These are phyloP conservation scores for Penicillium atrosanguineum DNA, from an alignment of 495 filamentous ascomycete species.

Conservation along the genomic window DNA sequence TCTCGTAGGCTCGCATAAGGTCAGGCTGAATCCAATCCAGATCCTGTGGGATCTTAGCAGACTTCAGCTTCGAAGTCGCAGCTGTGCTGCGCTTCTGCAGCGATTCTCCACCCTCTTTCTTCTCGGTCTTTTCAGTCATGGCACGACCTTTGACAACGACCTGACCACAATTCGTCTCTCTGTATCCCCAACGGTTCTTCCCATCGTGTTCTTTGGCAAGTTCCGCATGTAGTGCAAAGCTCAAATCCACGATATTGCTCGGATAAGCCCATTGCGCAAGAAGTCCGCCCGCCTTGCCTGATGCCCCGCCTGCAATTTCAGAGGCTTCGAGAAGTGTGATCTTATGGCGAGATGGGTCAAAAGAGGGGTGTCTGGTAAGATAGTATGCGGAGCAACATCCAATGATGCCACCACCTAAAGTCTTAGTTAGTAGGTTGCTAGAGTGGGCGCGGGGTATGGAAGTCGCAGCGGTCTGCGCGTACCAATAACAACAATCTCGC, in stretches of 20 bases:
- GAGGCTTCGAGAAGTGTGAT: constrained; percentile 89
- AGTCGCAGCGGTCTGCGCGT: constrained; percentile 24
- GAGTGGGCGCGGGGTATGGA: constrained; percentile 24
- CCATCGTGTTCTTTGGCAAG: constrained; percentile 85
- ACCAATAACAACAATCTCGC: constrained; percentile 72
- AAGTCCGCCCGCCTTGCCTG: constrained; percentile 92
- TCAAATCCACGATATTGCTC: constrained; percentile 77
- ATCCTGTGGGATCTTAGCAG: constrained; percentile 68
- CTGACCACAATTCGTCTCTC: constrained; percentile 73
- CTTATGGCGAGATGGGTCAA: constrained; percentile 68
- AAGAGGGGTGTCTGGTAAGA: constrained; percentile 83
- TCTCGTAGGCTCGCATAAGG: constrained; percentile 65
- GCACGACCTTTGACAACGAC: constrained; percentile 57
- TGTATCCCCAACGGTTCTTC: constrained; percentile 82
- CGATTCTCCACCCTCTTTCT: constrained; percentile 39
- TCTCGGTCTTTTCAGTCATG: constrained; percentile 36
- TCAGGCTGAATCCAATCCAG: constrained; percentile 82
- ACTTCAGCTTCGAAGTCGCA: constrained; percentile 56
- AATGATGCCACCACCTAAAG: constrained; percentile 86
- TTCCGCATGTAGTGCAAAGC: constrained; percentile 78
- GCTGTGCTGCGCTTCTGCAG: constrained; percentile 71
- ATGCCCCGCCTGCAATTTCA: constrained; percentile 85
- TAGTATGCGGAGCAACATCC: constrained; percentile 93
- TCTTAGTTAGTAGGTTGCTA: constrained; percentile 14
- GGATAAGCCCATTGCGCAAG: constrained; percentile 94